Conservation (phyloP, 1,284 basidiomycete species). For the Sanguinoderma infundibulare region DNA sequence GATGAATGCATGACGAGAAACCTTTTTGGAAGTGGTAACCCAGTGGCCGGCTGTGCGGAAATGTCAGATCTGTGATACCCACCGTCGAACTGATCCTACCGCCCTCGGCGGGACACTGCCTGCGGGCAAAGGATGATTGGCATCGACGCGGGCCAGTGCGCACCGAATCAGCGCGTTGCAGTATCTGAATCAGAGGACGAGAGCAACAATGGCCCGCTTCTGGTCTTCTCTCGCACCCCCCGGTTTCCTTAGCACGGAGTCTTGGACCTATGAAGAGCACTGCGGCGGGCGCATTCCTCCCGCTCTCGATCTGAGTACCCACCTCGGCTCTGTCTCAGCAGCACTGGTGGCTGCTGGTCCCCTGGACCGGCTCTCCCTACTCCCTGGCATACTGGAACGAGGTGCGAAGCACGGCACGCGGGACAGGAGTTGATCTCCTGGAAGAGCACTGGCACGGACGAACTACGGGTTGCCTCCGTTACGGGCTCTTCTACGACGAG, state of each 20-base stretch:
- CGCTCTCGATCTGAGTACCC: not conserved
- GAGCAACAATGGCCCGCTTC: slow-evolving; percentile 8
- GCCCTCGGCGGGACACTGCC: slow-evolving; percentile 1
- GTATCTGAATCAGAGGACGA: slow-evolving; percentile 1
- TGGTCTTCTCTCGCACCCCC: slow-evolving; percentile 11
- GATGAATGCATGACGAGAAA: not conserved
- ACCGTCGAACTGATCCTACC: not conserved
- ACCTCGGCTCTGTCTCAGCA: slow-evolving; percentile 14
- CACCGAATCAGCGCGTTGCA: slow-evolving; percentile 5
- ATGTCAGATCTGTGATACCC: slow-evolving; percentile 16
- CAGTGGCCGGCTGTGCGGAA: not conserved
- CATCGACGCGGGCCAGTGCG: slow-evolving; percentile 9
- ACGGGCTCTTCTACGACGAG: slow-evolving; percentile 8
- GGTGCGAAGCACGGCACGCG: not conserved
- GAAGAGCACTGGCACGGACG: slow-evolving; percentile 2
- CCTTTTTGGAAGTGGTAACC: too few species aligned
- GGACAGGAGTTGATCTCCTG: slow-evolving; percentile 27
- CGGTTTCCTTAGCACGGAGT: not conserved
- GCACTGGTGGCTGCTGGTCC: slow-evolving; percentile 23
- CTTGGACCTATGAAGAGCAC: slow-evolving; percentile 18
- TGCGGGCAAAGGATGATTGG: not conserved
- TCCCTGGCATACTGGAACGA: not conserved
- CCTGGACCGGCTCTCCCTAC: slow-evolving; percentile 5
- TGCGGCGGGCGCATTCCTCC: not conserved
- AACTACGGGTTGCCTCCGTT: slow-evolving; percentile 14